These are phyloP conservation scores for Coemansia sp. DNA, from an alignment of 192 early-diverging fungal genomes.

Conservation along the genomic window DNA sequence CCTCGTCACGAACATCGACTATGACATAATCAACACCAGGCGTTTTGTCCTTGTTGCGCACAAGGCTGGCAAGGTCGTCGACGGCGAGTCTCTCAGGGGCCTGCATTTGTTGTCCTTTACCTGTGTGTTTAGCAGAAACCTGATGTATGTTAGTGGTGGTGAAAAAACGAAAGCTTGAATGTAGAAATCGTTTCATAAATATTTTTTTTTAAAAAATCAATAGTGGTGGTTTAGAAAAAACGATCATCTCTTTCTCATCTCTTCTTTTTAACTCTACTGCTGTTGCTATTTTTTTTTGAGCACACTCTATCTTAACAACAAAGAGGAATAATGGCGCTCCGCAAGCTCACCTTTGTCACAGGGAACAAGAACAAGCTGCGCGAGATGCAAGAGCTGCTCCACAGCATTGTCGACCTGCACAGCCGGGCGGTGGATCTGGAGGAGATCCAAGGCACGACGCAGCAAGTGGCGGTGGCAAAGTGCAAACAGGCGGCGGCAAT, in stretches of 20 bases:
- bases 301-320: not conserved
- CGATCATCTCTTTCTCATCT: not conserved
- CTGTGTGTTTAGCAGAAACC: not conserved
- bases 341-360: slow-evolving; percentile 79
- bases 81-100: slow-evolving; percentile 13
- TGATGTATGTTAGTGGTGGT: not conserved
- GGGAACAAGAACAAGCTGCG: slow-evolving; percentile 96
- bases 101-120: not conserved
- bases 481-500: slow-evolving; percentile 70
- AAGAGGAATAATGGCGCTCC: slow-evolving; percentile 27
- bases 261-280: not conserved
- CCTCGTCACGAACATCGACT: slow-evolving; percentile 70
- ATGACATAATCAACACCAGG: slow-evolving; percentile 71
- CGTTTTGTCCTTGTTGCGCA: slow-evolving; percentile 58
- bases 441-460: slow-evolving; percentile 89
- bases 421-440: slow-evolving; percentile 77
- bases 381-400: slow-evolving; percentile 85
- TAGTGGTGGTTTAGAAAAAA: not conserved
- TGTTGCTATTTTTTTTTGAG: not conserved
- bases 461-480: slow-evolving; percentile 78
- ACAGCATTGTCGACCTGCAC: slow-evolving; percentile 62
- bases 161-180: not conserved
- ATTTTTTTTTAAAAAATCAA: too few relatives aligned
- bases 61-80: slow-evolving; percentile 55
- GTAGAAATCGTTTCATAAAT: not conserved